Base-by-base conservation (phyloP, 1,139 yeast species). In the Wickerhamiella pararugosa region DNA sequence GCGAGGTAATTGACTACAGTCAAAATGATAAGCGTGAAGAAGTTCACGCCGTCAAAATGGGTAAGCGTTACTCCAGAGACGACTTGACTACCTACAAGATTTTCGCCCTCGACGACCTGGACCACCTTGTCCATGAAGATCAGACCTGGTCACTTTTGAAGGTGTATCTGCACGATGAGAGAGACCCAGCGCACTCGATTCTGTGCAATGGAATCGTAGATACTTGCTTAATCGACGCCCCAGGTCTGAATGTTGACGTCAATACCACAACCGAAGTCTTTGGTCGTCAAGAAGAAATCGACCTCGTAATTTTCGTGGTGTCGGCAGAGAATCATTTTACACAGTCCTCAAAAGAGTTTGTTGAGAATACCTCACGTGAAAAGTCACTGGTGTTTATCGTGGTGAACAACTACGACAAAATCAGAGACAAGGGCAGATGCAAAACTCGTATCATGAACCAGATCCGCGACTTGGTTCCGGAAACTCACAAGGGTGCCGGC, bases 271-370 rank as follows among this genome's bases (percentile, higher is more conserved):
- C 96, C 1, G 95, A 87, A 55, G 87, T 92, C 0, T 87, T 87
- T 59, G 80, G 96, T 3, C 74, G 97, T 48, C 98, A 92, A 62
- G 98, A 92, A 56, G 98, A 92, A 57, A 92, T 92, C 51, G 99
- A 92, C 58, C 68, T 92, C 53, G 95, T 92, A 6, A 90, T 92
- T 0, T 92, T 92, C 65, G 98, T 92, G 5, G 95, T 92, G 5
- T 82, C 81, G 57, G 94, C 98, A 0, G 97, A 87, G 56, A 92
- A 92, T 54, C 97, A 90, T 58, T 81, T 92, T 55, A 92, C 99
- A 0, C 66, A 84, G 42, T 82, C 94, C 0, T 97, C 97, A 1
- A 81, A 84, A 53, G 98, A 92, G 55, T 92, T 92, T 54, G 83
- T 92, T 43, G 70, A 90, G 4, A 76, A 84, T 34, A 94, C 96